Base-by-base conservation (phyloP, 768 basidiomycete species). In the Boletus sensibilis region DNA sequence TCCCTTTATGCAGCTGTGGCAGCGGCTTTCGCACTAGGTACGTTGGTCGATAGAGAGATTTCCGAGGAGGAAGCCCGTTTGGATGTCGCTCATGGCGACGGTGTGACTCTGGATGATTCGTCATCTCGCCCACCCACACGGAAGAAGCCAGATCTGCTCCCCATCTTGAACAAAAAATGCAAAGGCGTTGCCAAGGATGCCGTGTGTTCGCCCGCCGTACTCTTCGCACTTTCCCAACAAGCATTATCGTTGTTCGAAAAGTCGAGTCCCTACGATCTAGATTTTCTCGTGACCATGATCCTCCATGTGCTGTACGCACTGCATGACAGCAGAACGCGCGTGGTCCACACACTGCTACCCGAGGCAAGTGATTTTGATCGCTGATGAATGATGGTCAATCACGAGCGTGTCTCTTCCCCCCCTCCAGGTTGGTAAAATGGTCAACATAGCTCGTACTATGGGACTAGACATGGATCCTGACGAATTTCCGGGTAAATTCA, bases 361-460 rank as follows among this genome's bases (percentile, higher is more conserved):
- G 66, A 66, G 63, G 69, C 45, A 56, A 70, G 70, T 58, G 18
- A 47, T 59, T 62, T 43, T 61, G 68, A 68, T 71, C 63, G 57
- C 57, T 64, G 50, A 63, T 66, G 56, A 59, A 52, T 63, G 67
- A 68, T 60, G 48, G 49, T 40, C 41, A 51, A 62, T 66, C 58
- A 57, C 51, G 25, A 57, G 9, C 38, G 7, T 34, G 1, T 56
- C 44, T 35, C 44, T 35, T 46, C 25, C 10, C 47, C 25, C 53
- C 57, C 31, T 35, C 3, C 60, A 86, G 85, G 76, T 86, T 13
- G 86, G 86, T 21, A 89, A 88, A 73, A 79, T 88, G 74, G 80
- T 90, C 50, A 86, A 82, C 58, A 68, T 82, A 8, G 87, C 87
- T 11, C 78, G 86, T 8, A 74, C 74, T 53, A 82, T 89, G 76